Evolutionary conservation across 306 rosid genomes (phyloP), one percentile per base, ranked within the genome.

Genomic region (Senna tora): DNA sequence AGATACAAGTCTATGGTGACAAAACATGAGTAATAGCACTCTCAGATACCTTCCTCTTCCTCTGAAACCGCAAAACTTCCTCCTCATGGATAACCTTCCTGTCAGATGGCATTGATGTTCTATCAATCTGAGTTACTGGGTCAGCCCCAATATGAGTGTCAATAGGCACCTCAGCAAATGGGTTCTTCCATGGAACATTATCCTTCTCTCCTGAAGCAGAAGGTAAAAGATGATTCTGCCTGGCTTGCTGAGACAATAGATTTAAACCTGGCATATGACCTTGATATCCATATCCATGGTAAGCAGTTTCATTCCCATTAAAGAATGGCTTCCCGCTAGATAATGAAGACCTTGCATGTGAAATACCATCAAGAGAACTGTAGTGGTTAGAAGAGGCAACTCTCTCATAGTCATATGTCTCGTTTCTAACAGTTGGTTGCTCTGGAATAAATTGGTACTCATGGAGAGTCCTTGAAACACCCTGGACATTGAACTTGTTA

Each of bases 381-480:
- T 75, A 73, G 59, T 77, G 82, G 72, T 73, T 72, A 65, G 93
- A 69, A 45, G 80, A 61, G 72, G 80, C 42, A 64, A 73, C 78
- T 63, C 82, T 77, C 56, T 83, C 92, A 72, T 34, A 59, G 45
- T 59, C 65, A 34, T 77, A 74, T 22, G 79, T 32, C 33, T 88
- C 96, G 45, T 63, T 67, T 79, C 80, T 86, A 69, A 81, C 87
- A 77, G 88, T 83, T 67, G 94, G 94, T 72, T 83, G 86, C 83
- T 86, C 92, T 6, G 93, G 94, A 79, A 90, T 87, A 81, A 90
- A 90, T 73, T 90, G 85, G 72, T 90, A 90, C 73, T 90, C 92
- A 22, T 81, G 92, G 69, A 86, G 79, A 81, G 92, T 79, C 86
- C 87, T 83, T 52, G 87, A 74, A 79, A 75, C 71, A 39, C 82